These are phyloP conservation scores for Sambucus nigra DNA, from an alignment of 129 eudicot species.

Conservation along the genomic window DNA sequence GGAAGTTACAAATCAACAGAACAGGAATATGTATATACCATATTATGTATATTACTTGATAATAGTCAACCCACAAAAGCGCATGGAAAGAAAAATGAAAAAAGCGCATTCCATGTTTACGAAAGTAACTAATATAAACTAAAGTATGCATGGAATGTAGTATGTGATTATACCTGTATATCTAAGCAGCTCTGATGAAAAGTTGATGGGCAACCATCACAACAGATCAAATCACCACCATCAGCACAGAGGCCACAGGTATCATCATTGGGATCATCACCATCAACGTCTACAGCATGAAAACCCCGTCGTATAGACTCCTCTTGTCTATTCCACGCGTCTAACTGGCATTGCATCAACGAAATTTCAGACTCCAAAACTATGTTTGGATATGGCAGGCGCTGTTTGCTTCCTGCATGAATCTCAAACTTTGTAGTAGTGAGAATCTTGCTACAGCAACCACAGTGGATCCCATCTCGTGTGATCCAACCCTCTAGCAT, in stretches of 20 bases:
- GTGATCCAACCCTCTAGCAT: conserved; percentile 97
- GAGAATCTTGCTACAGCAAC: conserved; percentile 85
- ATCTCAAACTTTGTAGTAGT: conserved; percentile 82
- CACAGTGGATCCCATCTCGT: conserved; percentile 85
- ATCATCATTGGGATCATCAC: conserved; percentile 91
- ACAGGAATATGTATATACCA: too few relatives aligned
- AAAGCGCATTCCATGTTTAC: background rate
- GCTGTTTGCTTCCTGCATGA: conserved; percentile 88
- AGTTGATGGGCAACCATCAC: conserved; percentile 95
- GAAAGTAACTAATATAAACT: background rate
- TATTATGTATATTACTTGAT: too few relatives aligned
- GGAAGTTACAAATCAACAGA: background rate
- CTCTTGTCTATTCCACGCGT: conserved; percentile 89
- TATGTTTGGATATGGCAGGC: conserved; percentile 70
- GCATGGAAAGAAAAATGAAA: too few relatives aligned
- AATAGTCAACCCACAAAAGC: too few relatives aligned
- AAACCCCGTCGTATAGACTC: conserved; percentile 48
- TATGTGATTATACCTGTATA: conserved; percentile 37
- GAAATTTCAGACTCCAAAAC: conserved; percentile 62
- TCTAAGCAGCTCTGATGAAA: conserved; percentile 85
- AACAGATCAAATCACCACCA: conserved; percentile 89
- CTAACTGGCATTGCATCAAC: conserved; percentile 65
- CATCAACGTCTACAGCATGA: conserved; percentile 45
- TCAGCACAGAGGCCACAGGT: conserved; percentile 85
- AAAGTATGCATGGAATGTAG: background rate